phyloP scores from a whole-genome alignment of 257 asterid genomes.

The Solanum corneliomulleri region DNA sequence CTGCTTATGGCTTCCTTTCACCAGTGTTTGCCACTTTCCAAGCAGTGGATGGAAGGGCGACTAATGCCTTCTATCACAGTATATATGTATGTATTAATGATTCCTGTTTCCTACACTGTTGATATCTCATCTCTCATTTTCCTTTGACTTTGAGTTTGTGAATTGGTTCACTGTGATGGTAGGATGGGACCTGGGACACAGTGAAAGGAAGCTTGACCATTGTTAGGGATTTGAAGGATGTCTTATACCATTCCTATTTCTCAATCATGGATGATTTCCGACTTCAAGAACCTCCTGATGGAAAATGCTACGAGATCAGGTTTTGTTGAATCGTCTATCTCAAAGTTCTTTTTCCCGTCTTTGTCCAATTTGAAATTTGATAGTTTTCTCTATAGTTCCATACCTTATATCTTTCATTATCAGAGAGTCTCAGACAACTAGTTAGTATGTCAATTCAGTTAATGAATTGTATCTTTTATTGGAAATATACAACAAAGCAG shows the following conservation, averaged over 20 bases:
- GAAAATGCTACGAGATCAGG: conserved; percentile 78
- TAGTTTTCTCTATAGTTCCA: neutral
- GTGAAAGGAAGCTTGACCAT: conserved; percentile 57
- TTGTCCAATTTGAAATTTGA: neutral
- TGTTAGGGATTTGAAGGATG: conserved; percentile 70
- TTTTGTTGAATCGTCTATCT: conserved; percentile 7
- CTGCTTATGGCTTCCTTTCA: conserved; percentile 72
- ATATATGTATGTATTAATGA: conserved; percentile 35
- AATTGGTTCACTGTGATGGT: conserved; percentile 12
- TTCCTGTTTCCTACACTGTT: neutral
- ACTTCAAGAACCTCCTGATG: conserved; percentile 37
- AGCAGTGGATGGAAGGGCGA: conserved; percentile 73
- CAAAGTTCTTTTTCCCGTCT: neutral
- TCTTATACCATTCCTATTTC: conserved; percentile 57
- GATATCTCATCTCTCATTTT: neutral
- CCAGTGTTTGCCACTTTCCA: conserved; percentile 75
- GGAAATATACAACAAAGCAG: neutral
- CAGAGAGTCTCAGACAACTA: neutral
- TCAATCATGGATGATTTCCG: conserved; percentile 69
- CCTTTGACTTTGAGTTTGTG: neutral
- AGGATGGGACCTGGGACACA: conserved; percentile 86
- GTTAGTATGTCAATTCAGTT: neutral
- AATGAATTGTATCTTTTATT: neutral
- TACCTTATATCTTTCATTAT: neutral
- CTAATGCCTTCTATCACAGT: conserved; percentile 58